Evolutionary conservation across 208 protist species (phyloP).

Genomic region (Endotrypanum monterogeii): DNA sequence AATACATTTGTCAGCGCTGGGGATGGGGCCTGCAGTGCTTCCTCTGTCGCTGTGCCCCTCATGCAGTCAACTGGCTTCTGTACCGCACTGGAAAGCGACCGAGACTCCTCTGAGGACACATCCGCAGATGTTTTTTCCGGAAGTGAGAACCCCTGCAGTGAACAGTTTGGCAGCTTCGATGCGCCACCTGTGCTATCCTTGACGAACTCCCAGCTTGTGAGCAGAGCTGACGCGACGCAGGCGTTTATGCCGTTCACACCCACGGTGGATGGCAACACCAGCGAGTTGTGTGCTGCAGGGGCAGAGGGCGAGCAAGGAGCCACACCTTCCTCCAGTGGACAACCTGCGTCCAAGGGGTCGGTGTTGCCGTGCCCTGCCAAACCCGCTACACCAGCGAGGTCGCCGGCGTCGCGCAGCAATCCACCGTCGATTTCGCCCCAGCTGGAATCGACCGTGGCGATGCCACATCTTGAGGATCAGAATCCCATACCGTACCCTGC

Average conservation of each 20-base stretch:
- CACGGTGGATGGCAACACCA: not conserved
- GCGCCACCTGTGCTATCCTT: not conserved
- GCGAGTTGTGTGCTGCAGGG: not conserved
- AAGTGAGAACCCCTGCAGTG: not conserved
- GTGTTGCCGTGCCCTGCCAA: not conserved
- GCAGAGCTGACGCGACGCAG: not conserved
- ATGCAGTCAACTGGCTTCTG: not conserved
- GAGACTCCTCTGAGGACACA: not conserved
- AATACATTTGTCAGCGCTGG: not conserved
- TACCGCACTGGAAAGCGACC: not conserved
- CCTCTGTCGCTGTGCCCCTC: not conserved
- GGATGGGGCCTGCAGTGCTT: not conserved
- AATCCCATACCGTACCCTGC: slow-evolving; percentile 20
- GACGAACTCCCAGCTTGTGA: not conserved
- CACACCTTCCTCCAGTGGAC: not conserved
- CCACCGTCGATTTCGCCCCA: not conserved
- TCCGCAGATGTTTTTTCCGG: not conserved
- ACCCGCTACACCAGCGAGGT: not conserved
- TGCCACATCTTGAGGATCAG: slow-evolving; percentile 5
- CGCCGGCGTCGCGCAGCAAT: not conserved
- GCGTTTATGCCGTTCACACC: not conserved
- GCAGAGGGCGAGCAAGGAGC: not conserved
- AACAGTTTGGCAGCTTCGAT: not conserved
- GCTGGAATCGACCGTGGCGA: not conserved
- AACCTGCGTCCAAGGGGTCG: not conserved